Conservation (phyloP, 140 eudicot species). For the Bidens hawaiensis region DNA sequence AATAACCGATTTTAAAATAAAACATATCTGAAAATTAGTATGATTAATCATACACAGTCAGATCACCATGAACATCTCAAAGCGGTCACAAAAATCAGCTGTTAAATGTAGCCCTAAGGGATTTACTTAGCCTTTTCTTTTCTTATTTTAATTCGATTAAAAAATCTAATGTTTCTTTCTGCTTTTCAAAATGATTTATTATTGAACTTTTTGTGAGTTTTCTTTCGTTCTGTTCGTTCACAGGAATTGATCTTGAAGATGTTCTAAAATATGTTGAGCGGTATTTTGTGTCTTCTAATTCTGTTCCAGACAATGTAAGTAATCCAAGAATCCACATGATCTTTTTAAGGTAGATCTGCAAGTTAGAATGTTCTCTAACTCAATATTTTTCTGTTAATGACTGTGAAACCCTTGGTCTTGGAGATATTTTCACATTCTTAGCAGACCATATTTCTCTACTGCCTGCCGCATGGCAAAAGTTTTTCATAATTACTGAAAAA, state of each 20-base stretch:
- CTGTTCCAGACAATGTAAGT: constrained; percentile 12
- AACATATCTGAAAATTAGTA: too few species aligned
- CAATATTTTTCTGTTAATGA: constrained; percentile 45
- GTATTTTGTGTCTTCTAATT: constrained; percentile 34
- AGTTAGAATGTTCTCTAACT: constrained; percentile 49
- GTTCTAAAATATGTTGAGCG: constrained; percentile 36
- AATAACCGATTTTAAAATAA: too few species aligned
- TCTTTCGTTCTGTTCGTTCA: constrained; percentile 2
- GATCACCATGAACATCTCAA: too few species aligned
- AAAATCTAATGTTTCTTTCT: too few species aligned
- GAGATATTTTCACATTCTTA: constrained; percentile 58
- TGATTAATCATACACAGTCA: too few species aligned
- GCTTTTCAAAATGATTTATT: too few species aligned
- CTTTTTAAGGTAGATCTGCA: constrained; percentile 43
- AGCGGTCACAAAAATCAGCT: too few species aligned
- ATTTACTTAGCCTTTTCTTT: too few species aligned
- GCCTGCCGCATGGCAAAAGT: constrained; percentile 43
- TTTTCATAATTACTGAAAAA: constrained; percentile 25
- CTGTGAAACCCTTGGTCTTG: constrained; percentile 70
- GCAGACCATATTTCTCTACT: constrained; percentile 43
- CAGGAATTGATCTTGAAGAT: constrained; percentile 66
- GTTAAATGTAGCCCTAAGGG: too few species aligned
- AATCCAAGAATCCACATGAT: constrained; percentile 28
- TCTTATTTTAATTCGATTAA: too few species aligned
- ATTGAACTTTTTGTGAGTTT: background rate